phyloP scores from a whole-genome alignment of 805 yeast species.

The Maudiozyma bulderi region DNA sequence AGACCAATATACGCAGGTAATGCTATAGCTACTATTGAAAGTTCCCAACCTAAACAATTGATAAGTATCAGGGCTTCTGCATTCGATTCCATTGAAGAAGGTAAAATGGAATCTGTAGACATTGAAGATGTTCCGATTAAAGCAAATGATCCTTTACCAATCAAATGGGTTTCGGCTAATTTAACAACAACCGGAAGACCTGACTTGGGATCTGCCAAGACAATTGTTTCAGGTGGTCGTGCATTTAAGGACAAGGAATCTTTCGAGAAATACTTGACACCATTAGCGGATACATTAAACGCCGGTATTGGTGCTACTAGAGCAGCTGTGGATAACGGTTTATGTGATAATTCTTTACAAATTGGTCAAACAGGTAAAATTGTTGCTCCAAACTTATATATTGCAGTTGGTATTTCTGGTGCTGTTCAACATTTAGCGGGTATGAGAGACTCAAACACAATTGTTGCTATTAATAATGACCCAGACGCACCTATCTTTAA shows the following conservation, averaged over 20 bases:
- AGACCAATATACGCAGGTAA: constrained; percentile 97
- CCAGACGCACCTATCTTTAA: constrained; percentile 91
- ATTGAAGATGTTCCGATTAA: constrained; percentile 26
- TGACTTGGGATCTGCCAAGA: constrained; percentile 74
- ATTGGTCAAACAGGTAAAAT: constrained; percentile 98
- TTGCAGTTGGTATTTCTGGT: constrained; percentile 92
- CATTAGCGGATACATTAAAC: constrained; percentile 71
- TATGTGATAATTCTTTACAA: constrained; percentile 90
- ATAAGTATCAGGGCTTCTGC: constrained; percentile 82
- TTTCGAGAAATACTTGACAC: constrained; percentile 66
- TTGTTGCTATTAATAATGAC: constrained; percentile 91
- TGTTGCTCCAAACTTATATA: constrained; percentile 89
- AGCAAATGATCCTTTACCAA: background rate
- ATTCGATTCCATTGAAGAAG: constrained; percentile 42
- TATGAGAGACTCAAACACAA: constrained; percentile 90
- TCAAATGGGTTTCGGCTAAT: constrained; percentile 60
- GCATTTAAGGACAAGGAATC: constrained; percentile 86
- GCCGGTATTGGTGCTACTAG: constrained; percentile 98
- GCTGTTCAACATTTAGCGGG: constrained; percentile 98
- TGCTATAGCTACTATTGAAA: constrained; percentile 72
- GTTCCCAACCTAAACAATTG: constrained; percentile 55
- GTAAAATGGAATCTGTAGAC: constrained; percentile 37
- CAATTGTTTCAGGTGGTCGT: constrained; percentile 87
- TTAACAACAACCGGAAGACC: constrained; percentile 73
- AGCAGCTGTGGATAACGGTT: constrained; percentile 96